These are phyloP conservation scores for Mortierella sp. DNA, from an alignment of 371 early-diverging fungal species.

Conservation along the genomic window DNA sequence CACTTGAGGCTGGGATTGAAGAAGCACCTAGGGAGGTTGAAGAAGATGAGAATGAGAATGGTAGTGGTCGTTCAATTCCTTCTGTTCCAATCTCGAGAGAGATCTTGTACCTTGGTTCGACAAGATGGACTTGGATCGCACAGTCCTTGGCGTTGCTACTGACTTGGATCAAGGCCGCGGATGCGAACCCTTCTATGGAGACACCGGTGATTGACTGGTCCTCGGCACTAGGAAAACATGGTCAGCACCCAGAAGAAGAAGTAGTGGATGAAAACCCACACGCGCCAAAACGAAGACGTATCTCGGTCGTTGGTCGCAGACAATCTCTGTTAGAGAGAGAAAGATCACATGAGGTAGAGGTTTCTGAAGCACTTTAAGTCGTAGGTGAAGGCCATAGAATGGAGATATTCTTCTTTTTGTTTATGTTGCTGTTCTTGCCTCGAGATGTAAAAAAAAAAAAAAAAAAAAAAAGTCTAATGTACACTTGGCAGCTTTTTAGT, in stretches of 20 bases:
- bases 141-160: conserved; percentile 26
- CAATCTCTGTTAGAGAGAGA: too few relatives aligned
- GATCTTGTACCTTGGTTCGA: conserved; percentile 31
- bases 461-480: too few relatives aligned
- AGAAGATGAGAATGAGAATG: neutral
- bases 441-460: too few relatives aligned
- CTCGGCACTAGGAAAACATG: too few relatives aligned
- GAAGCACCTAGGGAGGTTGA: neutral
- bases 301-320: neutral
- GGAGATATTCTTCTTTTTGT: too few relatives aligned
- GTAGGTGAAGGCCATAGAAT: too few relatives aligned
- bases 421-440: too few relatives aligned
- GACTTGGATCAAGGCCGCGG: conserved; percentile 35
- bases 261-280: conserved; percentile 2
- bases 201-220: neutral
- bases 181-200: conserved; percentile 22
- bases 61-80: conserved; percentile 5
- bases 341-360: too few relatives aligned
- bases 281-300: neutral
- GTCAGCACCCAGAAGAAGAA: neutral
- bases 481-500: too few relatives aligned
- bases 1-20: neutral
- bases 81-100: conserved; percentile 14
- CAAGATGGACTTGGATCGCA: conserved; percentile 43
- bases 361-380: too few relatives aligned